Evolutionary conservation across 805 yeast genomes (phyloP).

Genomic region (Pichia occidentalis): DNA sequence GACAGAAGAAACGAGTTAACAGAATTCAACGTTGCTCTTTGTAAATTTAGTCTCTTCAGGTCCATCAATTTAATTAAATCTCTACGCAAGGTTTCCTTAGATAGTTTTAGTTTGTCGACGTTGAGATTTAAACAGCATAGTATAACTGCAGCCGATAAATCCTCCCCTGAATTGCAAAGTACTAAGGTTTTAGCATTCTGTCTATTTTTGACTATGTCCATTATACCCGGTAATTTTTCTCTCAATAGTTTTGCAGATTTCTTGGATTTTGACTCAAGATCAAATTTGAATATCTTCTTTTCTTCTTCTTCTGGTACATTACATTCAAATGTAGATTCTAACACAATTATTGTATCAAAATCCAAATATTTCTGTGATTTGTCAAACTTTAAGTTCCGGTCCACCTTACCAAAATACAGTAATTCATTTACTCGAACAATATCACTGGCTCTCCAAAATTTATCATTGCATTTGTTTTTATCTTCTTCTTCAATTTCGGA

Average conservation of each 20-base stretch:
- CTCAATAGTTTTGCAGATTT: slow-evolving; percentile 63
- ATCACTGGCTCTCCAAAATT: slow-evolving; percentile 4
- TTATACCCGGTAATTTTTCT: slow-evolving; percentile 37
- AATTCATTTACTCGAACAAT: slow-evolving; percentile 12
- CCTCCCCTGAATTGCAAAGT: slow-evolving; percentile 59
- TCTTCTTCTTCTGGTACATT: not conserved
- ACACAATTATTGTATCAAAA: slow-evolving; percentile 26
- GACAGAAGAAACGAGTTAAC: slow-evolving; percentile 55
- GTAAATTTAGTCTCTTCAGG: slow-evolving; percentile 54
- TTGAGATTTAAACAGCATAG: slow-evolving; percentile 44
- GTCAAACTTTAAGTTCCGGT: slow-evolving; percentile 2
- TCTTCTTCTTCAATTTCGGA: too few species aligned
- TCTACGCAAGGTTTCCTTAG: slow-evolving; percentile 31
- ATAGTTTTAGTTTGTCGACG: slow-evolving; percentile 30
- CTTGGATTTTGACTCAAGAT: slow-evolving; percentile 35
- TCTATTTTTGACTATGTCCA: slow-evolving; percentile 22
- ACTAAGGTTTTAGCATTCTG: slow-evolving; percentile 34
- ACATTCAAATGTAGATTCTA: slow-evolving; percentile 14
- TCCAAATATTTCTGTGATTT: not conserved
- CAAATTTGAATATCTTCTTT: slow-evolving; percentile 21
- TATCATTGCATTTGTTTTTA: too few species aligned
- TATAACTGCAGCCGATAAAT: slow-evolving; percentile 57
- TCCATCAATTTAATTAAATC: slow-evolving; percentile 47
- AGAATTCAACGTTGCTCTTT: slow-evolving; percentile 70
- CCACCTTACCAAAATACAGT: slow-evolving; percentile 23